Evolutionary conservation across 2,329 filamentous ascomycete genomes (phyloP).

Genomic region (Onygena corvina): DNA sequence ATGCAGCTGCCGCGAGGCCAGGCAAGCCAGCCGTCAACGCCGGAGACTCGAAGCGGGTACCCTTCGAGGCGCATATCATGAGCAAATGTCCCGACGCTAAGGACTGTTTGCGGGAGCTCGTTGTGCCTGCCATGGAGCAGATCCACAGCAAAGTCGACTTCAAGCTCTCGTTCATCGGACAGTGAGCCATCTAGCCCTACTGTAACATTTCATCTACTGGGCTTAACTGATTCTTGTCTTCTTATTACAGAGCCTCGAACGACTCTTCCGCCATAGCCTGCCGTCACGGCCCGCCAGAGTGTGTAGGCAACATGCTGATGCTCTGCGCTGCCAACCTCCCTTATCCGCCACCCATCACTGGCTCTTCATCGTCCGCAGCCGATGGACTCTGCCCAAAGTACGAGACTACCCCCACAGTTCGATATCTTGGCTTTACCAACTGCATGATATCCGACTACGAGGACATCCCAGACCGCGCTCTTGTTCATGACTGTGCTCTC

Average conservation of each 20-base stretch:
- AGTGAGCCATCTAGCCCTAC: slow-evolving; percentile 33
- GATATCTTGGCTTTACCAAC: slow-evolving; percentile 83
- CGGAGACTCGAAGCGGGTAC: slow-evolving; percentile 38
- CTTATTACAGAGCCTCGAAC: slow-evolving; percentile 55
- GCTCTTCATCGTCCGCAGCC: slow-evolving; percentile 6
- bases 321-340: slow-evolving; percentile 69
- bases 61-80: slow-evolving; percentile 91
- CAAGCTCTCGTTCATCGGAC: slow-evolving; percentile 77
- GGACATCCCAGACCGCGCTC: slow-evolving; percentile 62
- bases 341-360: slow-evolving; percentile 18
- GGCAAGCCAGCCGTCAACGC: background rate
- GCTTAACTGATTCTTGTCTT: slow-evolving; percentile 41
- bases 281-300: slow-evolving; percentile 81
- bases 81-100: slow-evolving; percentile 88
- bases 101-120: slow-evolving; percentile 66
- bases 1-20: background rate
- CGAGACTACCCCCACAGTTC: slow-evolving; percentile 60
- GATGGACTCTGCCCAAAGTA: slow-evolving; percentile 35
- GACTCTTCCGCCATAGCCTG: slow-evolving; percentile 74
- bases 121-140: slow-evolving; percentile 76
- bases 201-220: background rate
- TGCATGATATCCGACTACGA: slow-evolving; percentile 68
- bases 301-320: slow-evolving; percentile 86
- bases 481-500: slow-evolving; percentile 76
- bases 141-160: slow-evolving; percentile 81